These are phyloP conservation scores for Zygnema circumcarinatum DNA, from an alignment of 139 green algal genomes.

Conservation along the genomic window DNA sequence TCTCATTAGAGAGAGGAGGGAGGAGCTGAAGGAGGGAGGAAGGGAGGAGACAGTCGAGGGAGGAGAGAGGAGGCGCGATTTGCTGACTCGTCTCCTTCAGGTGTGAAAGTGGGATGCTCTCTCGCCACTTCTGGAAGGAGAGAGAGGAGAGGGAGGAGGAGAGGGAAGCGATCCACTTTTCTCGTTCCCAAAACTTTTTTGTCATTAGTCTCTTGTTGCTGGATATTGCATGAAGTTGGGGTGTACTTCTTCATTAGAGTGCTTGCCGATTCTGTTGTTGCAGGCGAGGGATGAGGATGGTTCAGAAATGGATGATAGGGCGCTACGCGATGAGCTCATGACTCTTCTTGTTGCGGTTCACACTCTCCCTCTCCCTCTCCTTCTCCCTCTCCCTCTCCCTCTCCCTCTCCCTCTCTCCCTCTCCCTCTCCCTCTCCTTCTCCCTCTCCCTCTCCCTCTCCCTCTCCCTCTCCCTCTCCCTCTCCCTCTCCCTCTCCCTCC, in stretches of 20 bases:
- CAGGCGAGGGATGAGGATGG: conserved; percentile 56
- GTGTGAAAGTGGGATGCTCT: conserved; percentile 9
- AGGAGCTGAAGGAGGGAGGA: not conserved
- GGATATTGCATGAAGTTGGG: too few relatives aligned
- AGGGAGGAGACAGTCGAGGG: not conserved
- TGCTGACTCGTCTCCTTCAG: conserved; percentile 66
- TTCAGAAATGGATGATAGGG: conserved; percentile 69
- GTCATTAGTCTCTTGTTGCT: not conserved
- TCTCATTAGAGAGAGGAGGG: conserved; percentile 71
- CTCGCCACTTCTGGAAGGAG: not conserved
- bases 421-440: too few relatives aligned
- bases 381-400: conserved; percentile 1
- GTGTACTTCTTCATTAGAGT: too few relatives aligned
- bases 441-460: too few relatives aligned
- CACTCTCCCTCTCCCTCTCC: not conserved
- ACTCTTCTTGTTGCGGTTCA: conserved; percentile 62
- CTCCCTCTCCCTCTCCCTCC: too few relatives aligned
- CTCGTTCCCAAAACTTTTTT: not conserved
- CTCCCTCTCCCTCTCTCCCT: conserved; percentile 4
- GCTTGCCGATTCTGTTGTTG: too few relatives aligned
- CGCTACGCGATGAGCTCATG: conserved; percentile 79
- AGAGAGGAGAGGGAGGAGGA: conserved; percentile 1
- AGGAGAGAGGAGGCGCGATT: conserved; percentile 16
- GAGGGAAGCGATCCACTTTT: not conserved
- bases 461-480: too few relatives aligned